Percentiles rank a stretch among this genome's conserved stretches.
phyloP scores from a whole-genome alignment of 805 yeast genomes.

The Ogataea methylovora region DNA sequence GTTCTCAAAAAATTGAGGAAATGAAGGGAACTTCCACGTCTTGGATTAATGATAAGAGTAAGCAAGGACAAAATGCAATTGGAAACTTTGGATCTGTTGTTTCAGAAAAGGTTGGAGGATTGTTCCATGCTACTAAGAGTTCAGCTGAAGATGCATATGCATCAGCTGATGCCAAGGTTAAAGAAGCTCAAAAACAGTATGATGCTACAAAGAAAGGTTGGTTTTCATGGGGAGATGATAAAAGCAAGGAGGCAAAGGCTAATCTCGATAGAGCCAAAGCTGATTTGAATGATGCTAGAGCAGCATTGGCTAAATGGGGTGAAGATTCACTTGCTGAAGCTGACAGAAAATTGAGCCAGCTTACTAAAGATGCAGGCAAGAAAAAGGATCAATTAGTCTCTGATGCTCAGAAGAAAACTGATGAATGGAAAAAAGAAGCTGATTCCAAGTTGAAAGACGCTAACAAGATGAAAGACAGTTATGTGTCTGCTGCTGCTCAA shows the following conservation, averaged over 20 bases:
- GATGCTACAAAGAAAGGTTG: slow-evolving; percentile 25
- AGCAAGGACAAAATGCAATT: slow-evolving; percentile 8
- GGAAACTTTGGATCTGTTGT: slow-evolving; percentile 7
- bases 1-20: slow-evolving; percentile 14
- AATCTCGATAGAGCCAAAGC: slow-evolving; percentile 26
- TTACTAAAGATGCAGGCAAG: slow-evolving; percentile 13
- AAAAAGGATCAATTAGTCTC: slow-evolving; percentile 8
- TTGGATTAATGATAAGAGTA: slow-evolving; percentile 14
- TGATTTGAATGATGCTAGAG: slow-evolving; percentile 26
- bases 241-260: slow-evolving; percentile 29
- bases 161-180: slow-evolving; percentile 16
- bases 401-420: slow-evolving; percentile 8
- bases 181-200: slow-evolving; percentile 23
- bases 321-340: slow-evolving; percentile 19
- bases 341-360: slow-evolving; percentile 14
- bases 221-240: slow-evolving; percentile 30
- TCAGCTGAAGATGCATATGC: slow-evolving; percentile 17
- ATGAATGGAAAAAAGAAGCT: slow-evolving; percentile 2
- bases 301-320: slow-evolving; percentile 22
- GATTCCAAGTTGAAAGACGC: slow-evolving; percentile 3
- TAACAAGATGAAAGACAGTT: slow-evolving; percentile 6
- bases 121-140: slow-evolving; percentile 6
- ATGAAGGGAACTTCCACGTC: slow-evolving; percentile 11
- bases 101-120: slow-evolving; percentile 7
- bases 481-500: slow-evolving; percentile 6